These are phyloP conservation scores for Iris macrosiphon DNA, from an alignment of 106 monocot species.

Conservation along the genomic window DNA sequence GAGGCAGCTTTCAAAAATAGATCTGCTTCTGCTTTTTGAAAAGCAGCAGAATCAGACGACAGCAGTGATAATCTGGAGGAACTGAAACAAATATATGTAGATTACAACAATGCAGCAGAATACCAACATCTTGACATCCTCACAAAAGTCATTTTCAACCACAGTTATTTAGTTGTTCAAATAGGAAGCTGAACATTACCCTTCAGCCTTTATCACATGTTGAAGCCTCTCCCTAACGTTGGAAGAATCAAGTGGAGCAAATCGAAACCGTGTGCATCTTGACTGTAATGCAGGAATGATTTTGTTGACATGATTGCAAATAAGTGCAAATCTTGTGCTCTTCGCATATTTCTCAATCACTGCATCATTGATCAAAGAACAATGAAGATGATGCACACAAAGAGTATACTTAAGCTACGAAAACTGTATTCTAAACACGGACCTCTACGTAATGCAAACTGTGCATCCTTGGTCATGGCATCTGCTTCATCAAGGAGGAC, in stretches of 20 bases:
- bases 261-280: constrained; percentile 93
- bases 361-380: constrained; percentile 19
- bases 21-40: too few species aligned
- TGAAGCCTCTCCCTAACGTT: constrained; percentile 78
- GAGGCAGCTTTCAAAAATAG: too few species aligned
- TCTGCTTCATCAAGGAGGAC: constrained; percentile 97
- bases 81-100: too few species aligned
- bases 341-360: constrained; percentile 95
- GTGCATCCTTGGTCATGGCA: constrained; percentile 99
- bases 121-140: too few species aligned
- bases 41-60: too few species aligned
- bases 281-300: constrained; percentile 98
- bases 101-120: not conserved
- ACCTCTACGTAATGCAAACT: constrained; percentile 98
- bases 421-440: constrained; percentile 4
- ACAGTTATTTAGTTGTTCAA: constrained; percentile 8
- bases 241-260: constrained; percentile 87
- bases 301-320: constrained; percentile 98
- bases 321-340: constrained; percentile 96
- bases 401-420: constrained; percentile 2
- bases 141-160: not conserved
- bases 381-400: constrained; percentile 2
- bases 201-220: constrained; percentile 82
- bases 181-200: constrained; percentile 35
- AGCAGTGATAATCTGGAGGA: too few species aligned